Conservation (phyloP, 768 basidiomycete species). For the Hypsizygus marmoreus region DNA sequence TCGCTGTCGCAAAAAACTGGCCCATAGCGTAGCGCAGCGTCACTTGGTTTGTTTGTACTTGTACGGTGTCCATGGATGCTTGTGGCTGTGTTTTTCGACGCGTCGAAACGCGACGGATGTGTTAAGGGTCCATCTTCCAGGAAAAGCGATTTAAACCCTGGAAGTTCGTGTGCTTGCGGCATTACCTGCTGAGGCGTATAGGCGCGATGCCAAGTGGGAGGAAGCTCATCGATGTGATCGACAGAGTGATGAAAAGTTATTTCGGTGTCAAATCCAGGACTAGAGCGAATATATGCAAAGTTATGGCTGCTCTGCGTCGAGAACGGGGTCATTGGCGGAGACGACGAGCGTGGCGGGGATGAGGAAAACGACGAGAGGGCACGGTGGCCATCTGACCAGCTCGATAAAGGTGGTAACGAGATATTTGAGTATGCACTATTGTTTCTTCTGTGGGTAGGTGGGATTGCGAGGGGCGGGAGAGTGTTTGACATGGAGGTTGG, state of each 20-base stretch:
- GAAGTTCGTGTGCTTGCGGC: constrained; percentile 22
- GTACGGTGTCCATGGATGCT: constrained; percentile 25
- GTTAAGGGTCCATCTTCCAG: constrained; percentile 26
- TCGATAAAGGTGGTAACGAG: constrained; percentile 18
- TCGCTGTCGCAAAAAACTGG: constrained; percentile 37
- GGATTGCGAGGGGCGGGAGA: constrained; percentile 28
- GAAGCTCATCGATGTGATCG: constrained; percentile 29
- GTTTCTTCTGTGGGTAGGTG: constrained; percentile 23
- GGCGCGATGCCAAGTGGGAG: constrained; percentile 25
- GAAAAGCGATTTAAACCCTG: constrained; percentile 30
- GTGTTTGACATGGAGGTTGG: constrained; percentile 43
- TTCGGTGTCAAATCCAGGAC: constrained; percentile 33
- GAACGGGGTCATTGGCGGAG: constrained; percentile 41
- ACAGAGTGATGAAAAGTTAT: constrained; percentile 17
- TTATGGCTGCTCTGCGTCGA: constrained; percentile 24
- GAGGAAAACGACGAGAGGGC: constrained; percentile 26
- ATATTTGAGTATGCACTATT: constrained; percentile 17
- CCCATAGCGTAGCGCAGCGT: constrained; percentile 24
- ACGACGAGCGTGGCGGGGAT: constrained; percentile 39
- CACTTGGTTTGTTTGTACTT: constrained; percentile 27
- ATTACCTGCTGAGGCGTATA: constrained; percentile 15
- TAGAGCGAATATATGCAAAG: constrained; percentile 37
- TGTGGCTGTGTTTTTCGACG: constrained; percentile 28
- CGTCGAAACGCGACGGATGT: constrained; percentile 34
- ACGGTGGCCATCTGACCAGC: constrained; percentile 19